Evolutionary conservation across 164 flowering plant genomes (phyloP), one percentile per base, ranked within the genome.

Genomic region (Sextonia rubra): DNA sequence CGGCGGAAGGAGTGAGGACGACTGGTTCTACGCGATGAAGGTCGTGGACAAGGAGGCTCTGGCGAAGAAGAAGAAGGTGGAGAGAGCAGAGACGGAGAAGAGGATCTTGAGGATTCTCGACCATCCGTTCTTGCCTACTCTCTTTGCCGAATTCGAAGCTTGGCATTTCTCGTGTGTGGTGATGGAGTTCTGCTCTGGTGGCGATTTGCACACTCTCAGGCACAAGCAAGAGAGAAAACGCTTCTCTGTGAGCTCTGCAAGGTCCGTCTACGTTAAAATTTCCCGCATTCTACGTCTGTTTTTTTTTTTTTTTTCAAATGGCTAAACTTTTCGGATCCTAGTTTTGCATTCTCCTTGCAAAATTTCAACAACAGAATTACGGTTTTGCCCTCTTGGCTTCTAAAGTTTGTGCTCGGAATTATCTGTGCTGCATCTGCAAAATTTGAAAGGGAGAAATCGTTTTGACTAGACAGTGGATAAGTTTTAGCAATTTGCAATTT

Each of bases 111-210:
- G 84, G 77, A 83, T 90, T 90, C 72, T 93, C 12, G 92, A 91
- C 67, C 97, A 92, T 67, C 96, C 97, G 0, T 92, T 92, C 70
- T 62, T 92, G 61, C 97, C 97, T 0, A 87, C 86, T 0, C 76
- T 91, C 0, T 86, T 82, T 32, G 92, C 98, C 3, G 85, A 86
- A 69, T 89, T 93, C 58, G 94, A 93, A 37, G 90, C 89, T 27
- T 82, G 90, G 0, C 84, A 83, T 71, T 93, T 82, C 73, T 86
- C 91, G 23, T 91, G 98, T 52, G 82, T 93, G 3, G 94, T 93
- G 3, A 93, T 90, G 92, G 97, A 93, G 85, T 93, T 78, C 64
- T 93, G 98, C 67, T 78, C 94, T 14, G 93, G 93, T 18, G 98
- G 98, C 0, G 98, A 93, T 74, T 76, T 93, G 77, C 94, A 91